Evolutionary conservation across 148 eudicot species (phyloP).

Genomic region (Gaultheria prostrata): DNA sequence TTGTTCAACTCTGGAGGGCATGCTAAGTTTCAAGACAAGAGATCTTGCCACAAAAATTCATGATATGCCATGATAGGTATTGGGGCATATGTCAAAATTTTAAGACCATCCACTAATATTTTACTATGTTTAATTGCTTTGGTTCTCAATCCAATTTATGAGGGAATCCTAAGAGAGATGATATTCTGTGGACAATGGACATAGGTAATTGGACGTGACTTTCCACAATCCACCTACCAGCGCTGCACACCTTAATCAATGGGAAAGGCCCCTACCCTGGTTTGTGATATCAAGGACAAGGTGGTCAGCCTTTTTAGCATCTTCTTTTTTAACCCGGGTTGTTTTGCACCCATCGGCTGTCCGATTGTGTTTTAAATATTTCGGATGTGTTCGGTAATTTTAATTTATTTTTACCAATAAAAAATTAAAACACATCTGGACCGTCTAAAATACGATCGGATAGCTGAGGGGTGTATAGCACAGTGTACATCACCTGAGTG

Average conservation of each 20-base stretch:
- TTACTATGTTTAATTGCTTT: no score
- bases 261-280: not conserved
- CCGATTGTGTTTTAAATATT: no score
- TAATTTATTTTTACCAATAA: no score
- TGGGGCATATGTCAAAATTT: not conserved
- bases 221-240: not conserved
- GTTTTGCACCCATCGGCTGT: no score
- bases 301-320: no score
- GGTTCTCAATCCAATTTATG: not conserved
- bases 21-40: not conserved
- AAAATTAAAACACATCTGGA: no score
- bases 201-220: not conserved
- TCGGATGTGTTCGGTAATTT: no score
- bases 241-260: not conserved
- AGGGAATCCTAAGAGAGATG: slow-evolving; percentile 8
- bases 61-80: not conserved
- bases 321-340: no score
- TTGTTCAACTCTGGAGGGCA: not conserved
- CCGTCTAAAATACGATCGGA: no score
- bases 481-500: no score
- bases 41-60: not conserved
- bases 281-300: not conserved
- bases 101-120: not conserved
- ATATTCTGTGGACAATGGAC: not conserved
- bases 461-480: no score